Conservation (phyloP, 2,329 filamentous ascomycete species). For the Aspergillus ustus region DNA sequence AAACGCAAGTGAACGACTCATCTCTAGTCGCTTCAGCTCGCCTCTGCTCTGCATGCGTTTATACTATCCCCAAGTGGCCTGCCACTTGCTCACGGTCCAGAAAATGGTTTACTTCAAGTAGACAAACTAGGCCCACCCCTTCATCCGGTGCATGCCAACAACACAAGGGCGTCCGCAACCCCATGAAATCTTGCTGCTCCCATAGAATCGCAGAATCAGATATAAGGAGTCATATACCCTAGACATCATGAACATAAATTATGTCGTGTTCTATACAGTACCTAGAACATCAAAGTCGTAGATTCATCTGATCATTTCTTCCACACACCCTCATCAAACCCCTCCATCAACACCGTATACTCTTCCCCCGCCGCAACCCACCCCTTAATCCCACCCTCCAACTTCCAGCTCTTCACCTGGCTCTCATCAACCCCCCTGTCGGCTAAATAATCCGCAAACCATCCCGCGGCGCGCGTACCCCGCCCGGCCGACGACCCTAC, state of each 20-base stretch:
- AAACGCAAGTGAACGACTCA: conserved; percentile 26
- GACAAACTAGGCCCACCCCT: neutral
- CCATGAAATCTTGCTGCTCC: neutral
- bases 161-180: neutral
- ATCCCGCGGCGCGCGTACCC: conserved; percentile 59
- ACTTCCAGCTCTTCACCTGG: conserved; percentile 54
- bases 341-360: conserved; percentile 54
- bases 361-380: conserved; percentile 57
- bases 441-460: conserved; percentile 59
- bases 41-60: neutral
- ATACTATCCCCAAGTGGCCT: neutral
- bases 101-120: neutral
- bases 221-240: neutral
- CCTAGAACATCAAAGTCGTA: neutral
- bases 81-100: neutral
- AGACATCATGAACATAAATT: neutral
- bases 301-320: conserved; percentile 4
- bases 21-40: neutral
- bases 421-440: conserved; percentile 41
- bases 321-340: conserved; percentile 13
- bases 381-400: conserved; percentile 59
- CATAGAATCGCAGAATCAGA: neutral
- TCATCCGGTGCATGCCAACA: neutral
- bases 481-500: conserved; percentile 60
- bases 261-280: neutral